Evolutionary conservation across 2,329 filamentous ascomycete species (phyloP).

Genomic region (Eurotiales sp.): DNA sequence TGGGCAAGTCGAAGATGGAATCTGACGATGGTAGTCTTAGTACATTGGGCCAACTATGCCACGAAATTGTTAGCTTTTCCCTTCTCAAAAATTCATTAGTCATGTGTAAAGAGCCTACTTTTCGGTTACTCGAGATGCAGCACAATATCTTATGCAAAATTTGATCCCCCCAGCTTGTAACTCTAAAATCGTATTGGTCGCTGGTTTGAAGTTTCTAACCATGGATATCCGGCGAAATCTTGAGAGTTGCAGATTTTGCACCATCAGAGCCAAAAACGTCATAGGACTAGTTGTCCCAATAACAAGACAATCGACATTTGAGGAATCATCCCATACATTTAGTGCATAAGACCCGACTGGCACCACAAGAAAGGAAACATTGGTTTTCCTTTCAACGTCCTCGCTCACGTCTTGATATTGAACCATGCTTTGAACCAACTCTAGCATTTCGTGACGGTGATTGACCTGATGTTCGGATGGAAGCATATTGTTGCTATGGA

Average conservation of each 20-base stretch:
- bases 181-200: constrained; percentile 62
- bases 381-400: constrained; percentile 16
- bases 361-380: constrained; percentile 48
- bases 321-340: constrained; percentile 57
- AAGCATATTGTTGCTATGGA: constrained; percentile 4
- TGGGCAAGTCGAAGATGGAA: constrained; percentile 53
- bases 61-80: neutral
- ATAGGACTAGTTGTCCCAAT: constrained; percentile 59
- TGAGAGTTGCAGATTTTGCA: constrained; percentile 52
- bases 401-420: constrained; percentile 23
- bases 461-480: constrained; percentile 4
- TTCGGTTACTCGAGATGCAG: constrained; percentile 54
- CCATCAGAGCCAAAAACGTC: constrained; percentile 59
- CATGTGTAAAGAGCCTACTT: constrained; percentile 27
- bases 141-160: constrained; percentile 65
- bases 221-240: constrained; percentile 45
- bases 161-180: constrained; percentile 56
- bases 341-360: constrained; percentile 65
- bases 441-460: constrained; percentile 8
- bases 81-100: neutral
- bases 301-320: constrained; percentile 64
- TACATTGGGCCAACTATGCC: constrained; percentile 34
- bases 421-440: constrained; percentile 3
- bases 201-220: constrained; percentile 56
- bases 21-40: constrained; percentile 47